Evolutionary conservation across 1,284 basidiomycete genomes (phyloP).

Genomic region (Ganoderma resinaceum): DNA sequence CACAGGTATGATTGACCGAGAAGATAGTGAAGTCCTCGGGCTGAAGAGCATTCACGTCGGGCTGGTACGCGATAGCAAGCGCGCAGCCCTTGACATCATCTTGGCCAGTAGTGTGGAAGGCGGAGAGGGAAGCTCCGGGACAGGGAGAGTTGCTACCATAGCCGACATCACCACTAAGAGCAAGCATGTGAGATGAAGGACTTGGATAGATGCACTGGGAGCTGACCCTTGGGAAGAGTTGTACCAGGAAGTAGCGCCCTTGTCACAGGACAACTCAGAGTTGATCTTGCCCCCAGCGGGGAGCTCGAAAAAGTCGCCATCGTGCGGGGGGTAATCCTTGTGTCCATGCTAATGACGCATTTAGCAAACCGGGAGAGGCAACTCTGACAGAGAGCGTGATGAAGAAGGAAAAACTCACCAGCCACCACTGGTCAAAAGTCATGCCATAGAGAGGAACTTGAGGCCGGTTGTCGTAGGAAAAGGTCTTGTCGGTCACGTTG

Average conservation of each 20-base stretch:
- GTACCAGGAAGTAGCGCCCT: slow-evolving; percentile 61
- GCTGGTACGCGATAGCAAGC: slow-evolving; percentile 76
- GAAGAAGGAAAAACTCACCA: slow-evolving; percentile 41
- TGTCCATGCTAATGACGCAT: slow-evolving; percentile 51
- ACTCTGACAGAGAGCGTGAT: neutral
- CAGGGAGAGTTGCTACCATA: slow-evolving; percentile 53
- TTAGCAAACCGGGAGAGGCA: neutral
- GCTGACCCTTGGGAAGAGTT: slow-evolving; percentile 48
- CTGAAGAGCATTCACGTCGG: slow-evolving; percentile 56
- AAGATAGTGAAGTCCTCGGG: slow-evolving; percentile 78
- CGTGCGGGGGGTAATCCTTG: slow-evolving; percentile 61
- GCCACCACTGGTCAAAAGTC: slow-evolving; percentile 75
- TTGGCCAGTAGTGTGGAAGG: slow-evolving; percentile 61
- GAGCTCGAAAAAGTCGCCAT: slow-evolving; percentile 62
- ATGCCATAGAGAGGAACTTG: slow-evolving; percentile 61
- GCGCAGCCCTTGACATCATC: slow-evolving; percentile 69
- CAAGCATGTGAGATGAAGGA: neutral
- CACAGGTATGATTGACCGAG: slow-evolving; percentile 75
- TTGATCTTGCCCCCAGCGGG: slow-evolving; percentile 58
- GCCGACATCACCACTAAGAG: slow-evolving; percentile 53
- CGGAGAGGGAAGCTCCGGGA: slow-evolving; percentile 48
- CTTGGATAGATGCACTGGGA: neutral
- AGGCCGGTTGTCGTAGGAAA: slow-evolving; percentile 61
- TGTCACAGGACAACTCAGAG: slow-evolving; percentile 63
- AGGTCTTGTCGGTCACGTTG: slow-evolving; percentile 60